Base-by-base conservation (phyloP, 345 rosid species). In the Boechera divaricarpa region DNA sequence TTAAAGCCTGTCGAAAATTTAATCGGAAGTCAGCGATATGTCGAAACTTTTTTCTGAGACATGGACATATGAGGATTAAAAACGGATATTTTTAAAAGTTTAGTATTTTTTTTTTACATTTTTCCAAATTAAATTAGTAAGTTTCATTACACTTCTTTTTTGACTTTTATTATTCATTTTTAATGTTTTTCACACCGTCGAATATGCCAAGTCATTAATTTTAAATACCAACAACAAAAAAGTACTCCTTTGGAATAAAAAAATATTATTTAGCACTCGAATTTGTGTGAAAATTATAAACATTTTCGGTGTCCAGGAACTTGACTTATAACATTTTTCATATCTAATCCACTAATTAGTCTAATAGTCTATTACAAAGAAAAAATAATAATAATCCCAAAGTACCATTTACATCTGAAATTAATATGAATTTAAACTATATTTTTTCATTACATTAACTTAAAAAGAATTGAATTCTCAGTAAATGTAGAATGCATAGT, bases 121-220 rank as follows among this genome's bases (percentile, higher is more conserved):
- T 21, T 21, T 21, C 24, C 2, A 33, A 35, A 59, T 35, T 11
- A 66, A 55, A 58, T 49, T 74, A 55, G 54, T 7, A 57, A 66
- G 38, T 68, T 68, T 69, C 69, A 28, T 63, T 44, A 63, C 68
- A 63, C 26, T 5, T 44, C 26, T 2, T 44, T 53, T 26, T 63
- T n/a, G 7, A 69, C 55, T 60, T 75, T 59, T 59, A 13, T 28
- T 42, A 32, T 10, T 3, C 31, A 31, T 1, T 12, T 28, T 69
- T 61, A 52, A 72, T 67, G 59, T 58, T 28, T 36, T 68, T 39
- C 62, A 39, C 55, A 60, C 55, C 28, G 35, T 49, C 54, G 18
- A 51, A 59, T 49, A 49, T 38, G 52, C 39, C 73, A 75, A 21
- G 68, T 75, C 61, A 35, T 15, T 21, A 13, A 1, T 32, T 32